Evolutionary conservation across 2,329 filamentous ascomycete genomes (phyloP).

Genomic region (Ophiostoma triangulosporum): DNA sequence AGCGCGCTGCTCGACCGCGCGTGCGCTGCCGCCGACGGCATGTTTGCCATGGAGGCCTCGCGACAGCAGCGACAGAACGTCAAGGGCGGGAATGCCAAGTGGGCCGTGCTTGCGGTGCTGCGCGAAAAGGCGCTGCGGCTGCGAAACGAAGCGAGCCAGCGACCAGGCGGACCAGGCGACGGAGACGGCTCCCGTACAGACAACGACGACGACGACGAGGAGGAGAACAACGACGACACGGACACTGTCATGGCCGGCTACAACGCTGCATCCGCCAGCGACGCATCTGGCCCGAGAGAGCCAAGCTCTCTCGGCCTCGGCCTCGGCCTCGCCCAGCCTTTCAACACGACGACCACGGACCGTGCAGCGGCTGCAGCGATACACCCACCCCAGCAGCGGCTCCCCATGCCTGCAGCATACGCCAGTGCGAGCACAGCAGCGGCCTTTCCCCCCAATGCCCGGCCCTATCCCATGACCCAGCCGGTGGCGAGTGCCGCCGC

Average conservation of each 20-base stretch:
- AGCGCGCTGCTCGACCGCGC: constrained; percentile 17
- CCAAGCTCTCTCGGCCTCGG: not conserved
- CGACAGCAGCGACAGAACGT: constrained; percentile 10
- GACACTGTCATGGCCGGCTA: not conserved
- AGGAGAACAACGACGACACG: not conserved
- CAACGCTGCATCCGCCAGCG: too few relatives aligned
- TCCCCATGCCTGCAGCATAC: not conserved
- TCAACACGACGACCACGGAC: not conserved
- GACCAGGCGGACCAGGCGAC: too few relatives aligned
- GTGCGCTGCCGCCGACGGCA: constrained; percentile 20
- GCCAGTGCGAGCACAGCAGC: not conserved
- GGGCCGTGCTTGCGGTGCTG: constrained; percentile 20
- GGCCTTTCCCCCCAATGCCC: not conserved
- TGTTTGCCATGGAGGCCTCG: constrained; percentile 10
- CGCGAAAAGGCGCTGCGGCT: constrained; percentile 19
- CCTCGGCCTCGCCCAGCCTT: not conserved
- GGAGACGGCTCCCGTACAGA: too few relatives aligned
- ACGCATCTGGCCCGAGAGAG: not conserved
- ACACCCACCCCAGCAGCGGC: not conserved
- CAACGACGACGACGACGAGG: too few relatives aligned
- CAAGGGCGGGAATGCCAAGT: constrained; percentile 16
- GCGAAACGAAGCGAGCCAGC: constrained; percentile 6
- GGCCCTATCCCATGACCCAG: not conserved
- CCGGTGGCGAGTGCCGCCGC: not conserved
- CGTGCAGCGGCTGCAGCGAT: not conserved